These are phyloP conservation scores for Ceratocystis colombiana DNA, from an alignment of 2,329 filamentous ascomycete genomes.

Conservation along the genomic window DNA sequence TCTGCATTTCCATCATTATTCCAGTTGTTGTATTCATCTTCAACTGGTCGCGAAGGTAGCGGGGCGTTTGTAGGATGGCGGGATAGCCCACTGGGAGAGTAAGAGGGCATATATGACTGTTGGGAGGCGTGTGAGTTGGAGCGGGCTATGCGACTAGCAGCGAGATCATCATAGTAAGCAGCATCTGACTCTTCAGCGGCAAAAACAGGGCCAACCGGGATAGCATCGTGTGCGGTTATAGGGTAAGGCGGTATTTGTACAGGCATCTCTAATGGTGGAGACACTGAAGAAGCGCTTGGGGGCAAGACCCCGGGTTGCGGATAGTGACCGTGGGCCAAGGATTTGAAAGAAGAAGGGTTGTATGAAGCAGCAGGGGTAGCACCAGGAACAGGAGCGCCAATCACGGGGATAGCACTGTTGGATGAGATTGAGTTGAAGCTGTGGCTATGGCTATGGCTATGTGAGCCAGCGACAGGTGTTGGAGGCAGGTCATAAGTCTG, in stretches of 20 bases:
- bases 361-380: constrained; percentile 16
- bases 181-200: constrained; percentile 34
- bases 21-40: constrained; percentile 38
- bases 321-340: not conserved
- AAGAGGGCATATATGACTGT: constrained; percentile 32
- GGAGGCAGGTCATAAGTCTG: constrained; percentile 4
- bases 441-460: constrained; percentile 19
- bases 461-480: not conserved
- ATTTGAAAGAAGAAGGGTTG: constrained; percentile 13
- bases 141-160: constrained; percentile 38
- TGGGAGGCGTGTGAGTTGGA: constrained; percentile 44
- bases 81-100: constrained; percentile 33
- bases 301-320: constrained; percentile 21
- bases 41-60: constrained; percentile 45
- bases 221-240: constrained; percentile 9
- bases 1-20: constrained; percentile 33
- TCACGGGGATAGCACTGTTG: constrained; percentile 6
- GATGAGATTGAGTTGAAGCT: constrained; percentile 11
- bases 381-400: constrained; percentile 14
- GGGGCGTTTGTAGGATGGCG: constrained; percentile 50
- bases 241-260: constrained; percentile 15
- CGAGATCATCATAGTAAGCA: constrained; percentile 28
- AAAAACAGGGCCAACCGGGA: constrained; percentile 45
- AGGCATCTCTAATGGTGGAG: not conserved
- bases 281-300: not conserved